A percentile compares a stretch with the other conserved stretches of the same genome.
These are phyloP conservation scores for Tremellales sp. DNA, from an alignment of 1,284 basidiomycete genomes.

Conservation along the genomic window DNA sequence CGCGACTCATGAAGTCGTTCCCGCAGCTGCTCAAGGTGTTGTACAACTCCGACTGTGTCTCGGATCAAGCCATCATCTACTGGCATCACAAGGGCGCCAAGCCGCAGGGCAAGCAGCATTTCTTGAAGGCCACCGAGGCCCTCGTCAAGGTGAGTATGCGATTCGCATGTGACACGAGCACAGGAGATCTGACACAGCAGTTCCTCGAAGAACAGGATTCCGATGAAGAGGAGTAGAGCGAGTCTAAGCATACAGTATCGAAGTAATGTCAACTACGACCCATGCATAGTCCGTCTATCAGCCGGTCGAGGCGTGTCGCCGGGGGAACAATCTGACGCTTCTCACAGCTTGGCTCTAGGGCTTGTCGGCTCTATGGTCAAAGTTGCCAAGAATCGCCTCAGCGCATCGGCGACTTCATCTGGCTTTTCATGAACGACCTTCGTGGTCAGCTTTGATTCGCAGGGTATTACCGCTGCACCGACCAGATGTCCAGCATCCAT, in stretches of 20 bases:
- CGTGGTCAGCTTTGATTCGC: slow-evolving; percentile 13
- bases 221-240: slow-evolving; percentile 32
- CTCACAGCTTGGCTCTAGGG: no score
- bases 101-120: slow-evolving; percentile 88
- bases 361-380: no score
- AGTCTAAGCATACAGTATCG: no score
- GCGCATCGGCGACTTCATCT: slow-evolving; percentile 25
- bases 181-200: slow-evolving; percentile 7
- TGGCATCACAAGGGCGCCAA: slow-evolving; percentile 97
- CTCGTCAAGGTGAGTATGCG: slow-evolving; percentile 73
- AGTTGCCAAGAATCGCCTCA: slow-evolving; percentile 31
- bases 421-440: slow-evolving; percentile 33
- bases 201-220: slow-evolving; percentile 47
- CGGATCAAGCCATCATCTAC: slow-evolving; percentile 93
- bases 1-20: slow-evolving; percentile 88
- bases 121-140: slow-evolving; percentile 79
- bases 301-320: no score
- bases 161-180: background rate
- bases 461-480: slow-evolving; percentile 3
- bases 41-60: slow-evolving; percentile 91
- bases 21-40: slow-evolving; percentile 90
- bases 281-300: no score
- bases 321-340: no score
- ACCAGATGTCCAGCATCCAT: slow-evolving; percentile 37
- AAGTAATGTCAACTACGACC: no score